A percentile compares a stretch with the other conserved stretches of the same genome.
Evolutionary conservation across 768 basidiomycete genomes (phyloP).

Genomic region (Omphalotus guepiniiformis): DNA sequence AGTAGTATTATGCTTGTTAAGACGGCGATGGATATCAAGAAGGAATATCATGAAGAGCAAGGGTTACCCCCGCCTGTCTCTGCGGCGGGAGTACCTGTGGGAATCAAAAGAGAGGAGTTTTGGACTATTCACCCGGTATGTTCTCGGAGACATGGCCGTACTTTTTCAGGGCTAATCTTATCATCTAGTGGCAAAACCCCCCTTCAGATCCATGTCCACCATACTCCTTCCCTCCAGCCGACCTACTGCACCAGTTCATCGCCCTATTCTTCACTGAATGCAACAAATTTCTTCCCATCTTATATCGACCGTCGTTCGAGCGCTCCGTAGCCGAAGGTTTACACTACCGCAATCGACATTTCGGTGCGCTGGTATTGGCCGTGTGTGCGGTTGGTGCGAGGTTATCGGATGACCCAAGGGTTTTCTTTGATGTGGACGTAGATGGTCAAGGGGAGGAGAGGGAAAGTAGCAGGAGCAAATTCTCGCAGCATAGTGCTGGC

Average conservation of each 20-base stretch:
- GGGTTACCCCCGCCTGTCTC: constrained; percentile 4
- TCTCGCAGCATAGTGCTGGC: constrained; percentile 18
- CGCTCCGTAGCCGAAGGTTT: constrained; percentile 28
- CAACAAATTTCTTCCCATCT: constrained; percentile 38
- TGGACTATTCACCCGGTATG: constrained; percentile 22
- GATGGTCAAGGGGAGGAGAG: too few species aligned
- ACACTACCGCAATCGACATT: constrained; percentile 33
- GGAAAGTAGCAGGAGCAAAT: too few species aligned
- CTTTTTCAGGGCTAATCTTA: too few species aligned
- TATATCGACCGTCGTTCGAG: constrained; percentile 50
- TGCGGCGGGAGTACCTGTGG: constrained; percentile 10
- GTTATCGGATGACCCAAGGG: constrained; percentile 36
- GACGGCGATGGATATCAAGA: constrained; percentile 11
- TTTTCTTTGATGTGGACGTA: too few species aligned
- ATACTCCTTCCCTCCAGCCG: constrained; percentile 22
- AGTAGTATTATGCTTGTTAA: constrained; percentile 34
- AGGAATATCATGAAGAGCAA: background rate
- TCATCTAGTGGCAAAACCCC: constrained; percentile 18
- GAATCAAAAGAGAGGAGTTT: constrained; percentile 17
- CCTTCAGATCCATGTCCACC: constrained; percentile 16
- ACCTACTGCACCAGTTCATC: constrained; percentile 37
- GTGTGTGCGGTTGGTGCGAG: constrained; percentile 49
- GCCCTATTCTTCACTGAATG: constrained; percentile 42
- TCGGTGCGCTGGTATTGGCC: constrained; percentile 41
- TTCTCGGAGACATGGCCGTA: too few species aligned